Evolutionary conservation across 2,329 filamentous ascomycete genomes (phyloP).

Genomic region (Calonectria hongkongensis): DNA sequence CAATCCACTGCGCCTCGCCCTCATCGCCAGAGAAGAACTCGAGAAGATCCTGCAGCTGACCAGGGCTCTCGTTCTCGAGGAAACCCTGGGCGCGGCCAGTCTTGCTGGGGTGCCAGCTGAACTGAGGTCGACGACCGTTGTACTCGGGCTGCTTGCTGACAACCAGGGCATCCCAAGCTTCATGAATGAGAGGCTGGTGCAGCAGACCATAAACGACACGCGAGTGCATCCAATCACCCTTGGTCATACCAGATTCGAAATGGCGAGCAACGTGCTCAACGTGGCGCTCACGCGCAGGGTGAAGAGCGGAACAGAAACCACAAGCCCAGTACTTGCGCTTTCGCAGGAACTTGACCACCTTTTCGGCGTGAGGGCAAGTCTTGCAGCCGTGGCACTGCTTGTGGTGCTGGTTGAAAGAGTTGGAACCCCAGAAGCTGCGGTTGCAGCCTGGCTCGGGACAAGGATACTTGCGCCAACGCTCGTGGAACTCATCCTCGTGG

Average conservation of each 20-base stretch:
- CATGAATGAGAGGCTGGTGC: slow-evolving; percentile 78
- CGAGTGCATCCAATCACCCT: slow-evolving; percentile 81
- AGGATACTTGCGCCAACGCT: slow-evolving; percentile 80
- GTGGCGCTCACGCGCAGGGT: slow-evolving; percentile 78
- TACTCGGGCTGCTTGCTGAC: slow-evolving; percentile 73
- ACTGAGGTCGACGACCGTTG: slow-evolving; percentile 72
- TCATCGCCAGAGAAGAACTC: slow-evolving; percentile 78
- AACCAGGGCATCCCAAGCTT: slow-evolving; percentile 76
- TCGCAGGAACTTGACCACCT: slow-evolving; percentile 77
- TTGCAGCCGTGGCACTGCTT: slow-evolving; percentile 79
- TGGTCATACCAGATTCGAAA: slow-evolving; percentile 78
- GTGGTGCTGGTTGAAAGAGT: slow-evolving; percentile 81
- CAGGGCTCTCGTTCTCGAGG: slow-evolving; percentile 77
- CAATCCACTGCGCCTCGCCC: slow-evolving; percentile 74
- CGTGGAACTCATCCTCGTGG: slow-evolving; percentile 82
- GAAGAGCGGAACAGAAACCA: slow-evolving; percentile 79
- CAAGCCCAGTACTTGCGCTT: slow-evolving; percentile 82
- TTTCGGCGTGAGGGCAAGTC: slow-evolving; percentile 79
- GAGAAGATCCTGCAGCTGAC: slow-evolving; percentile 78
- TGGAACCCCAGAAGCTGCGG: slow-evolving; percentile 80
- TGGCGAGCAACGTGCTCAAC: slow-evolving; percentile 82
- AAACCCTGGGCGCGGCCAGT: slow-evolving; percentile 75
- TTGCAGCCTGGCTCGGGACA: slow-evolving; percentile 79
- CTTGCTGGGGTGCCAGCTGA: slow-evolving; percentile 76
- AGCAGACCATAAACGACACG: slow-evolving; percentile 80